phyloP scores from a whole-genome alignment of 306 rosid species.

The Sphenostylis stenocarpa region DNA sequence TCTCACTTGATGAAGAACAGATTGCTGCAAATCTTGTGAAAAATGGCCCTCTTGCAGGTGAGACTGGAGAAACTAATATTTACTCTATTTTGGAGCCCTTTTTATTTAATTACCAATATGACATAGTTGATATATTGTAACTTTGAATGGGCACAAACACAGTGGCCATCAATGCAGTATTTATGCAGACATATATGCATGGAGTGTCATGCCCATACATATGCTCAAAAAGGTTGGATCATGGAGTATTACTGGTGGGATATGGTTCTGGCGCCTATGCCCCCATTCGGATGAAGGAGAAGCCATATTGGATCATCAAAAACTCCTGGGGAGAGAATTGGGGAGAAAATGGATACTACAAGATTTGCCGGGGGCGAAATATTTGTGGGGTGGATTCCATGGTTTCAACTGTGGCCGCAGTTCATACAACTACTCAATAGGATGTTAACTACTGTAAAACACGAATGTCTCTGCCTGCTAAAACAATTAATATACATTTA shows the following conservation, averaged over 20 bases:
- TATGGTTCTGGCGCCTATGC: constrained; percentile 77
- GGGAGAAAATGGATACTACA: constrained; percentile 96
- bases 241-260: constrained; percentile 88
- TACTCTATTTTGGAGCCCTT: not conserved
- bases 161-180: constrained; percentile 96
- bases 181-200: constrained; percentile 87
- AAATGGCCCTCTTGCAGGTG: constrained; percentile 95
- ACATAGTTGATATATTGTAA: not conserved
- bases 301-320: constrained; percentile 90
- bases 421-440: constrained; percentile 34
- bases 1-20: constrained; percentile 85
- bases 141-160: constrained; percentile 33
- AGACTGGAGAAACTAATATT: not conserved
- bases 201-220: constrained; percentile 97
- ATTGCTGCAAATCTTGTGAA: constrained; percentile 90
- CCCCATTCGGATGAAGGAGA: constrained; percentile 80
- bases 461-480: too few species aligned
- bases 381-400: constrained; percentile 74
- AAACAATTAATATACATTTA: too few species aligned
- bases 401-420: constrained; percentile 45
- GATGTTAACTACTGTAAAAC: not conserved
- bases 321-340: constrained; percentile 93
- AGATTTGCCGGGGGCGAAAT: constrained; percentile 80
- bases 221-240: constrained; percentile 73
- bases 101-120: not conserved